These are phyloP conservation scores for Rosellinia necatrix DNA, from an alignment of 2,329 filamentous ascomycete species.

Conservation along the genomic window DNA sequence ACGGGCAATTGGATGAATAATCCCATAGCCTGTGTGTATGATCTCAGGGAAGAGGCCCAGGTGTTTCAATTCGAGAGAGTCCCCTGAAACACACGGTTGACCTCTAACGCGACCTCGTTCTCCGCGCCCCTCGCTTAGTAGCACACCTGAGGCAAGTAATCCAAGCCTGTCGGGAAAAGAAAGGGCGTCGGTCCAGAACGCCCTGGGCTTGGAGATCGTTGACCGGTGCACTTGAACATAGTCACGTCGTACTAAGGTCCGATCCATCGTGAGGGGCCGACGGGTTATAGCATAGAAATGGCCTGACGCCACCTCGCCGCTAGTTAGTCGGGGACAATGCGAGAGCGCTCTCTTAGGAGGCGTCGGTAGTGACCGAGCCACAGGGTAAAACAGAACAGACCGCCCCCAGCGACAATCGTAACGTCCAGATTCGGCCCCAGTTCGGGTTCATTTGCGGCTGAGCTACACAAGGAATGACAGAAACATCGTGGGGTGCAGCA, in stretches of 20 bases:
- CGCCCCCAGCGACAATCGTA: not conserved
- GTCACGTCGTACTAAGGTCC: no score
- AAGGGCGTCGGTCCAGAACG: no score
- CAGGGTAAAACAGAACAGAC: not conserved
- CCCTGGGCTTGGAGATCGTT: no score
- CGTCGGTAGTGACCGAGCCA: not conserved
- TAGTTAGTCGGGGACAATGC: no score
- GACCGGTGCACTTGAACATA: no score
- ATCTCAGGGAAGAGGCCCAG: slow-evolving; percentile 3
- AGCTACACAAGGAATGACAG: not conserved
- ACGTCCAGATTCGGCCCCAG: not conserved
- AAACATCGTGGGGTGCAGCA: slow-evolving; percentile 8
- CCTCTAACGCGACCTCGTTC: not conserved
- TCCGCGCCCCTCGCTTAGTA: not conserved
- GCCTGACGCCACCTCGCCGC: no score
- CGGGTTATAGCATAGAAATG: no score
- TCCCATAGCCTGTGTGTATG: slow-evolving; percentile 3
- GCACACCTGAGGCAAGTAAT: no score
- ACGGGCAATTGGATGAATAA: not conserved
- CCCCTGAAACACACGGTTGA: no score
- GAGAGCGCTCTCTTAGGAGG: no score
- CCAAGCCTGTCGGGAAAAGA: no score
- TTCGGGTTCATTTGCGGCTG: not conserved
- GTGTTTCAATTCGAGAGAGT: not conserved
- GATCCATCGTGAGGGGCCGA: no score